phyloP scores from a whole-genome alignment of 2,329 filamentous ascomycete species.

The Botryosphaeria dothidea region DNA sequence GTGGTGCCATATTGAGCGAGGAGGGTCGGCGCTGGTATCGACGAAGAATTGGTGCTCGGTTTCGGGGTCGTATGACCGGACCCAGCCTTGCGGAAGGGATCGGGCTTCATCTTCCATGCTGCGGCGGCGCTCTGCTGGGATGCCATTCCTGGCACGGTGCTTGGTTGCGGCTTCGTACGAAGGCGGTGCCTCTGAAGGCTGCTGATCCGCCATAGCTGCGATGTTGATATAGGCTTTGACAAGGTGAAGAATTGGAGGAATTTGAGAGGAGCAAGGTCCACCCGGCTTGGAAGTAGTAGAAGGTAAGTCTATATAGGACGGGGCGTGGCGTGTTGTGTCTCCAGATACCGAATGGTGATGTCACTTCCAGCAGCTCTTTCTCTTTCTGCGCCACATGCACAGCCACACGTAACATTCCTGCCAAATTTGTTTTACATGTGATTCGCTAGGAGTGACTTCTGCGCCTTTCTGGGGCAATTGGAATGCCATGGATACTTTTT shows the following conservation, averaged over 20 bases:
- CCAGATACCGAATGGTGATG: not conserved
- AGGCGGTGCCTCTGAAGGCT: conserved; percentile 25
- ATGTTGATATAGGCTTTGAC: not conserved
- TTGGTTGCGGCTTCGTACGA: conserved; percentile 34
- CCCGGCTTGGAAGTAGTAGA: too few relatives aligned
- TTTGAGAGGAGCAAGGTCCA: not conserved
- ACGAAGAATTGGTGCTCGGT: conserved; percentile 64
- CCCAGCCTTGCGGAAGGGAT: conserved; percentile 57
- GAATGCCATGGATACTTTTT: too few relatives aligned
- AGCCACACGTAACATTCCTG: not conserved
- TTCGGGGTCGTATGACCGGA: conserved; percentile 56
- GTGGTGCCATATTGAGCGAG: conserved; percentile 62
- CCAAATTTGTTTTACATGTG: not conserved
- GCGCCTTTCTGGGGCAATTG: not conserved
- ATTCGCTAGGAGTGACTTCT: not conserved
- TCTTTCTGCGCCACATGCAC: not conserved
- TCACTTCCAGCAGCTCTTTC: not conserved
- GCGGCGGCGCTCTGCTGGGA: conserved; percentile 54
- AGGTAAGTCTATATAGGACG: not conserved
- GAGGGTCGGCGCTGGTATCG: conserved; percentile 56
- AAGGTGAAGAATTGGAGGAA: not conserved
- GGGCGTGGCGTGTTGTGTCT: not conserved
- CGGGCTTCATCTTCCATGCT: conserved; percentile 64
- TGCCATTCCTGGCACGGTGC: conserved; percentile 50
- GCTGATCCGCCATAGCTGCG: not conserved